Evolutionary conservation across 805 yeast species (phyloP).

Genomic region (Saccharomycopsis sp.): DNA sequence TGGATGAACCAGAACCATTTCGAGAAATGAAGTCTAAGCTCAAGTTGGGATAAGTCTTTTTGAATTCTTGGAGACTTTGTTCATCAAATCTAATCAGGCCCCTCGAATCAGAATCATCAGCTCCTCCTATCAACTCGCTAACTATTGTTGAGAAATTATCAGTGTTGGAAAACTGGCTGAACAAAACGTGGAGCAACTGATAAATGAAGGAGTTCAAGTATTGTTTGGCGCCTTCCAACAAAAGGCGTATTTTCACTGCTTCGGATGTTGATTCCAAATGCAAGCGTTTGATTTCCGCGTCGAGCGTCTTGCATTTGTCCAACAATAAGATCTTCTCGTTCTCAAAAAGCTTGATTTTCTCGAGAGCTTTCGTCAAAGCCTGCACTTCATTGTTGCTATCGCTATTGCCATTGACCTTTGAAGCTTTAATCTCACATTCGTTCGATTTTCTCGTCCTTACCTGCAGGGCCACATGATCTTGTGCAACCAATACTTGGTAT

Average conservation of each 20-base stretch:
- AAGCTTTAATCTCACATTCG: too few relatives aligned
- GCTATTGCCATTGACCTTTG: neutral
- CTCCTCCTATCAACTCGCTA: neutral
- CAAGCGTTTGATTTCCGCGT: constrained; percentile 2
- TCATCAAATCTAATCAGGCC: too few relatives aligned
- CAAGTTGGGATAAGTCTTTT: too few relatives aligned
- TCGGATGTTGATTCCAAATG: constrained; percentile 13
- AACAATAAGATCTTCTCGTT: neutral
- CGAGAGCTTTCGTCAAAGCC: neutral
- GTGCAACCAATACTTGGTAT: too few relatives aligned
- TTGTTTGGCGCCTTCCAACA: constrained; percentile 8
- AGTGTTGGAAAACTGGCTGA: constrained; percentile 6
- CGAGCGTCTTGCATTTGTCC: neutral
- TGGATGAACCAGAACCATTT: too few relatives aligned
- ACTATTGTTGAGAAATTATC: neutral
- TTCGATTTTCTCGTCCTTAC: neutral
- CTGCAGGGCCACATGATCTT: too few relatives aligned
- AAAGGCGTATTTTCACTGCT: constrained; percentile 5
- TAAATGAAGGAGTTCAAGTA: constrained; percentile 9
- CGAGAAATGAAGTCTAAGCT: too few relatives aligned
- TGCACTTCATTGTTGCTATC: neutral
- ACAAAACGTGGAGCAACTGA: constrained; percentile 10
- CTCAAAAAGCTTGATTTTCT: neutral
- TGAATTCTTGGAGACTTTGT: too few relatives aligned
- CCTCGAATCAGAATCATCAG: too few relatives aligned